Evolutionary conservation across 1,284 basidiomycete genomes (phyloP).

Genomic region (Exobasidium cylindrosporum): DNA sequence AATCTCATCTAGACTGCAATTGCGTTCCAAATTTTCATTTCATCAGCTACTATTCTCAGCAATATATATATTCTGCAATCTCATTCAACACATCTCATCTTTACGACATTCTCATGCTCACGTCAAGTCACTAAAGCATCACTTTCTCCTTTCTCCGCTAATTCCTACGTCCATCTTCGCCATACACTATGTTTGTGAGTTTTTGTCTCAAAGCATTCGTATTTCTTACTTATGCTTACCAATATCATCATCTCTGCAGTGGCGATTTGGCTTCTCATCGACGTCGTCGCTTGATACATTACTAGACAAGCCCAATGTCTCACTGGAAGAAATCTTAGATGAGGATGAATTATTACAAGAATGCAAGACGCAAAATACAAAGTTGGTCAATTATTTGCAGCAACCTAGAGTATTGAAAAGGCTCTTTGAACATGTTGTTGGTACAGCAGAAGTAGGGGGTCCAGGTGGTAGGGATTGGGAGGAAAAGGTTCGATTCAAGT

Average conservation of each 20-base stretch:
- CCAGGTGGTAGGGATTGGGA: slow-evolving; percentile 55
- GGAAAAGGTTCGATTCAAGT: slow-evolving; percentile 54
- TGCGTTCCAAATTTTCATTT: too few species aligned
- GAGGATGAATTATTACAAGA: slow-evolving; percentile 92
- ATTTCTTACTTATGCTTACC: too few species aligned
- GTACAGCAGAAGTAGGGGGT: slow-evolving; percentile 75
- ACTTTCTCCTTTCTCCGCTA: neutral
- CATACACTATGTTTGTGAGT: neutral
- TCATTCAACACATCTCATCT: too few species aligned
- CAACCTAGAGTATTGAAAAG: slow-evolving; percentile 74
- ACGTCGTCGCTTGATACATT: slow-evolving; percentile 48
- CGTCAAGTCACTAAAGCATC: neutral
- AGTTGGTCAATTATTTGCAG: slow-evolving; percentile 79
- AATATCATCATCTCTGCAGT: slow-evolving; percentile 18
- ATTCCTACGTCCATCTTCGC: neutral
- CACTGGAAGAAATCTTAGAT: slow-evolving; percentile 83
- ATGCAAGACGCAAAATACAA: slow-evolving; percentile 88
- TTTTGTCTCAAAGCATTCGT: too few species aligned
- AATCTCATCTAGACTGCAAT: too few species aligned
- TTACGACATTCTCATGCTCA: neutral
- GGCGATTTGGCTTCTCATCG: slow-evolving; percentile 52
- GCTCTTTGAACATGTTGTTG: slow-evolving; percentile 77
- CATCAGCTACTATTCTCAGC: too few species aligned
- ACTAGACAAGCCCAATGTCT: slow-evolving; percentile 55
- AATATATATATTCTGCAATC: too few species aligned